These are phyloP conservation scores for Cornus suecica DNA, from an alignment of 148 eudicot species.

Conservation along the genomic window DNA sequence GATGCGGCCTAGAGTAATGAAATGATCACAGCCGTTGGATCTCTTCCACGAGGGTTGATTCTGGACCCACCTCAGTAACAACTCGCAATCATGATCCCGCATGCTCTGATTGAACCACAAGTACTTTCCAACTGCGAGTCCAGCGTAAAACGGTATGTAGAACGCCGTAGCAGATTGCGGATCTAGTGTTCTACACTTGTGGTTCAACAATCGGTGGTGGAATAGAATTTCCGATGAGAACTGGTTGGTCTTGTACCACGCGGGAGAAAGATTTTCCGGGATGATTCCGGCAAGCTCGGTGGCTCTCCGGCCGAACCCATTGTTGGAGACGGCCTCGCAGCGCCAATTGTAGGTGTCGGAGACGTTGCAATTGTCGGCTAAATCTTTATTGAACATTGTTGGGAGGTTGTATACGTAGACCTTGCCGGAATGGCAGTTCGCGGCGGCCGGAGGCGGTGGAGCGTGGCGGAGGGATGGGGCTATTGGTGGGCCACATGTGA, in stretches of 20 bases:
- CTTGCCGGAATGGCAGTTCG: conserved; percentile 28
- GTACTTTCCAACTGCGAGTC: conserved; percentile 55
- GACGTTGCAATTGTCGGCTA: conserved; percentile 31
- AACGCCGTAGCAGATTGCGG: conserved; percentile 53
- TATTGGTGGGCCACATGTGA: conserved; percentile 8
- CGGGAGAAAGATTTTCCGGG: conserved; percentile 25
- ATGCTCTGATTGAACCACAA: conserved; percentile 35
- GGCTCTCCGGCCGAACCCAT: conserved; percentile 37
- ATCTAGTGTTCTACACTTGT: conserved; percentile 43
- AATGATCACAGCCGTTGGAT: conserved; percentile 57
- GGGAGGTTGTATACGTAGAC: conserved; percentile 47
- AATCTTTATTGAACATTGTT: conserved; percentile 27
- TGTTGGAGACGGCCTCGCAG: conserved; percentile 37
- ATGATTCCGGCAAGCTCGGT: conserved; percentile 29
- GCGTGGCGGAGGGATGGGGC: conserved; percentile 1
- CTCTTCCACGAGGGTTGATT: conserved; percentile 31
- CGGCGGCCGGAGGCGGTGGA: background rate
- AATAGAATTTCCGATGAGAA: conserved; percentile 41
- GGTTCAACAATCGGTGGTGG: conserved; percentile 37
- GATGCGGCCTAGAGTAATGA: conserved; percentile 63
- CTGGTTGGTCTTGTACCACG: conserved; percentile 55
- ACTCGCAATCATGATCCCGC: conserved; percentile 36
- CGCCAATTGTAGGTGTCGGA: conserved; percentile 44
- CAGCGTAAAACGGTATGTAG: conserved; percentile 70
- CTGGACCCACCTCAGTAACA: conserved; percentile 43